These are phyloP conservation scores for Corynespora cassiicola DNA, from an alignment of 2,329 filamentous ascomycete species.

Conservation along the genomic window DNA sequence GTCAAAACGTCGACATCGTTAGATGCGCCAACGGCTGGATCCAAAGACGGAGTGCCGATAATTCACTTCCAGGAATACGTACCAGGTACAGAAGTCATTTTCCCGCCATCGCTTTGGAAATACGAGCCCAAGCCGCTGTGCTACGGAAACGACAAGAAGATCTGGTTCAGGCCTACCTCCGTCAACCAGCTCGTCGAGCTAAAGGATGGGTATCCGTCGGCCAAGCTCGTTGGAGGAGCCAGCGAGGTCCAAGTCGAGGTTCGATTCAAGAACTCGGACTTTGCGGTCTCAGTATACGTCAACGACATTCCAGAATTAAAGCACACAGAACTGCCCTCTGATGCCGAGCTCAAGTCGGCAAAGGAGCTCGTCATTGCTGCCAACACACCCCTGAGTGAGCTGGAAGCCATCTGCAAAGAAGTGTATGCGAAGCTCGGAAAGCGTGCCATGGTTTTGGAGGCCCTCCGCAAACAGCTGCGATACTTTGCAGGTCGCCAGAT, in stretches of 20 bases:
- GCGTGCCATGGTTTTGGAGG: slow-evolving; percentile 48
- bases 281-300: slow-evolving; percentile 86
- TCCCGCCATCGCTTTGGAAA: slow-evolving; percentile 82
- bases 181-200: slow-evolving; percentile 86
- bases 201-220: slow-evolving; percentile 82
- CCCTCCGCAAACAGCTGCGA: slow-evolving; percentile 90
- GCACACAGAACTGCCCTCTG: slow-evolving; percentile 57
- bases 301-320: slow-evolving; percentile 88
- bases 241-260: slow-evolving; percentile 97
- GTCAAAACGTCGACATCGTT: slow-evolving; percentile 56
- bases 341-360: slow-evolving; percentile 31
- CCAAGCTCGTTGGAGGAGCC: slow-evolving; percentile 92
- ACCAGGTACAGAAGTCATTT: slow-evolving; percentile 90
- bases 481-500: slow-evolving; percentile 96
- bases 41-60: slow-evolving; percentile 58
- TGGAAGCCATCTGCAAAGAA: slow-evolving; percentile 81
- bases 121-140: slow-evolving; percentile 79
- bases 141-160: slow-evolving; percentile 92
- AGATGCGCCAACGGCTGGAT: slow-evolving; percentile 56
- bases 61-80: slow-evolving; percentile 87
- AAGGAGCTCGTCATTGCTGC: slow-evolving; percentile 76
- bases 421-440: slow-evolving; percentile 62
- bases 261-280: slow-evolving; percentile 93
- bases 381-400: slow-evolving; percentile 87
- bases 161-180: slow-evolving; percentile 89